Evolutionary conservation across 768 basidiomycete species (phyloP).

Genomic region (Mycena belliarum): DNA sequence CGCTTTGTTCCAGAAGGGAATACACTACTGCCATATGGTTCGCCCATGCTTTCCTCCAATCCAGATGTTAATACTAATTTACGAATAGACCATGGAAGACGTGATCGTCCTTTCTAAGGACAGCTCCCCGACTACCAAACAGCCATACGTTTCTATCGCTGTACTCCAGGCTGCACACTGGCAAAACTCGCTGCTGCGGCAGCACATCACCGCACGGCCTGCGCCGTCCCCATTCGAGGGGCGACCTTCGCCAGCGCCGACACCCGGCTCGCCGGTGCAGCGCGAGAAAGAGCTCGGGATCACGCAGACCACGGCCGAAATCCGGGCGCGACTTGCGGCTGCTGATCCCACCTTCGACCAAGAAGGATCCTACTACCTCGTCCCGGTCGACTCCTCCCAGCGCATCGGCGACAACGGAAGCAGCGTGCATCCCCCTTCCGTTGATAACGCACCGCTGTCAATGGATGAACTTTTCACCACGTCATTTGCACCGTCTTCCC

Average conservation of each 20-base stretch:
- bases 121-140: slow-evolving; percentile 67
- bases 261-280: slow-evolving; percentile 34
- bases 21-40: slow-evolving; percentile 89
- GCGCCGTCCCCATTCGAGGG: slow-evolving; percentile 34
- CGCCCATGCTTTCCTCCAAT: slow-evolving; percentile 19
- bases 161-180: slow-evolving; percentile 80
- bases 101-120: slow-evolving; percentile 74
- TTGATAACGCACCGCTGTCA: slow-evolving; percentile 38
- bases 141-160: slow-evolving; percentile 65
- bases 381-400: slow-evolving; percentile 67
- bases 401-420: slow-evolving; percentile 73
- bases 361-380: slow-evolving; percentile 56
- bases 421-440: slow-evolving; percentile 37
- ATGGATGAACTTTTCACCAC: slow-evolving; percentile 73
- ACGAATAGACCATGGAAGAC: slow-evolving; percentile 73
- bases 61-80: slow-evolving; percentile 14
- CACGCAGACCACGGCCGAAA: slow-evolving; percentile 52
- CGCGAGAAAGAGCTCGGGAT: slow-evolving; percentile 71
- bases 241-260: slow-evolving; percentile 16
- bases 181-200: slow-evolving; percentile 69
- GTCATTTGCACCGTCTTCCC: slow-evolving; percentile 24
- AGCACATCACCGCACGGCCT: slow-evolving; percentile 50
- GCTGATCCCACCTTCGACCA: slow-evolving; percentile 22
- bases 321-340: slow-evolving; percentile 35
- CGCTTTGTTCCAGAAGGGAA: slow-evolving; percentile 70